Evolutionary conservation across 2,329 filamentous ascomycete genomes (phyloP), one percentile per base, ranked within the genome.

Genomic region (Curvularia hawaiiensis): DNA sequence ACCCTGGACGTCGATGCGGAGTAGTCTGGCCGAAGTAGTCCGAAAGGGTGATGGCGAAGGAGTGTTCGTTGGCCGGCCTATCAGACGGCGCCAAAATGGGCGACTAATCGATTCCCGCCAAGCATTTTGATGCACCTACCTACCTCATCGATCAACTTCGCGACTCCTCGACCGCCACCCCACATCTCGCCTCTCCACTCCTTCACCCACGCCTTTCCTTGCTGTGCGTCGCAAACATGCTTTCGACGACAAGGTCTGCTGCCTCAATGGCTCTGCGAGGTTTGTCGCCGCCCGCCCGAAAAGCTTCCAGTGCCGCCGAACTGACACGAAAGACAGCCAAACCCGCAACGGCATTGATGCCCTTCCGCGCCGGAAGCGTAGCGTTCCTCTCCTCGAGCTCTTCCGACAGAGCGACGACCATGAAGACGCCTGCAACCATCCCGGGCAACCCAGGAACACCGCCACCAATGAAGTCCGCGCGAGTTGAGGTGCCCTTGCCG

Each of bases 401-500:
- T 58, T 83, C 85, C 71, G 88, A 85, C 66, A 80, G 86, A 72
- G 88, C 89, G 61, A 83, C 83, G 80, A 82, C 61, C 71, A 85
- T 60, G 80, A 84, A 68, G 80, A 85, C 67, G 59, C 77, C 75
- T 40, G 81, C 80, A 58, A 81, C 83, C 58, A 79, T 85, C 41
- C 75, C 75, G 75, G 84, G 79, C 67, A 87, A 73, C 75, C 83
- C 79, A 73, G 82, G 79, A 74, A 80, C 78, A 66, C 79, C 80
- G 56, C 78, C 78, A 38, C 79, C 81, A 39, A 79, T 83, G 79
- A 84, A 83, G 71, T 80, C 81, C 68, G 85, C 87, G 69, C 85
- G 84, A 75, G 72, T 71, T 59, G 89, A 94, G 79, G 90, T 95
- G 56, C 88, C 86, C 62, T 82, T 95, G 59, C 82, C 89, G 63